Evolutionary conservation across 78 protist species (phyloP).

Genomic region (Anaeramoeba flamelloides): DNA sequence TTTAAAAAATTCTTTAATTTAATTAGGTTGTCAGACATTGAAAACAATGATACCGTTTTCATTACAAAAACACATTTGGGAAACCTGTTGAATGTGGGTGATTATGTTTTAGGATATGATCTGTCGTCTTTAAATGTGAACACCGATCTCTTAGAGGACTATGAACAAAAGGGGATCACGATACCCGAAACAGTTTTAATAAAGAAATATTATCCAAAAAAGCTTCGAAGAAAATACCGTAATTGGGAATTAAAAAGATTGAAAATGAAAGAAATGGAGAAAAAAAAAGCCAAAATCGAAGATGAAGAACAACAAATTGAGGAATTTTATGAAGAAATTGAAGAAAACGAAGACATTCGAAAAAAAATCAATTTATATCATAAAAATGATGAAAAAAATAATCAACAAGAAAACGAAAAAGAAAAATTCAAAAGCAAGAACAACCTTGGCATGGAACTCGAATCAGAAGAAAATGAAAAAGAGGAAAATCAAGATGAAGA

Average conservation of each 20-base stretch:
- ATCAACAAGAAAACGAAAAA: too few relatives aligned
- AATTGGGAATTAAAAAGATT: background rate
- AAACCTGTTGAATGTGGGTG: background rate
- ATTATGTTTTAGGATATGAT: background rate
- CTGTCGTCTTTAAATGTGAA: background rate
- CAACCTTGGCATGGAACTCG: too few relatives aligned
- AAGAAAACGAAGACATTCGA: background rate
- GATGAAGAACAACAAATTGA: background rate
- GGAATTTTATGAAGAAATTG: background rate
- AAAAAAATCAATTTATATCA: background rate
- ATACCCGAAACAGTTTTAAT: background rate
- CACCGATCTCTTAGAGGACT: background rate
- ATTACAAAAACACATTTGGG: background rate
- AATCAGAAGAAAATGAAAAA: too few relatives aligned
- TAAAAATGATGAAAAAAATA: too few relatives aligned
- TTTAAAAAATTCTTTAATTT: too few relatives aligned
- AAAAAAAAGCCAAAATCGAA: background rate
- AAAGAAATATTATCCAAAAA: background rate
- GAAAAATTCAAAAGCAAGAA: too few relatives aligned
- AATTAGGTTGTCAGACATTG: background rate
- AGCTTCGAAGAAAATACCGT: background rate
- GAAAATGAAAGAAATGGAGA: background rate
- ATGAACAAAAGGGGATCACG: background rate
- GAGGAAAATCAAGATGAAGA: too few relatives aligned
- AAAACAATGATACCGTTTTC: background rate